Evolutionary conservation across 768 basidiomycete genomes (phyloP).

Genomic region (Erythrobasidium yunnanense): DNA sequence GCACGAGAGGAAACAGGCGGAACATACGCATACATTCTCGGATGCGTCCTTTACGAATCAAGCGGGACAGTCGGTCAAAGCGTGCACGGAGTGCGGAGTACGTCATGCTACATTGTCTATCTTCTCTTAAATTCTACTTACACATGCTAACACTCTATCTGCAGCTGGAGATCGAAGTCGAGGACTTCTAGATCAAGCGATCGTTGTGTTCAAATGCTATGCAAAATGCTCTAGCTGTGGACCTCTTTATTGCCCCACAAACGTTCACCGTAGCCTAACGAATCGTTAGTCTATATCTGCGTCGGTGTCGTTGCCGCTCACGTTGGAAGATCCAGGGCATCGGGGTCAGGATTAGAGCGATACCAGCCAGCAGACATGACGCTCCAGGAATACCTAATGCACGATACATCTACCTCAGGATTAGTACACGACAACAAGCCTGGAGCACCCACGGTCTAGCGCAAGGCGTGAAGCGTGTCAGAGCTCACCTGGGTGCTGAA

Average conservation of each 20-base stretch:
- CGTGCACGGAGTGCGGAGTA: constrained; percentile 83
- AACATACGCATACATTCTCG: constrained; percentile 78
- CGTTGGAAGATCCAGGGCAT: constrained; percentile 30
- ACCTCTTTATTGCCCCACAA: not conserved
- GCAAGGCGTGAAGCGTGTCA: not conserved
- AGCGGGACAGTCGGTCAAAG: constrained; percentile 52
- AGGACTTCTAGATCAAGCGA: constrained; percentile 2
- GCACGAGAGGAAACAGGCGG: constrained; percentile 73
- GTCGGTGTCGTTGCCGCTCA: not conserved
- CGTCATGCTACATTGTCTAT: constrained; percentile 47
- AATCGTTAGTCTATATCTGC: not conserved
- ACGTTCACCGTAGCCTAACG: not conserved
- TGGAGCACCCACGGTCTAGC: too few relatives aligned
- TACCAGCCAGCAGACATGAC: constrained; percentile 29
- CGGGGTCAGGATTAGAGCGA: constrained; percentile 24
- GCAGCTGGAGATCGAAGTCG: constrained; percentile 25
- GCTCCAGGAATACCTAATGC: constrained; percentile 28
- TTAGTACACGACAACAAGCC: too few relatives aligned
- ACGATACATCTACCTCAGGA: constrained; percentile 29
- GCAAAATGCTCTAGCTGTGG: not conserved
- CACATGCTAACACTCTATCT: too few relatives aligned
- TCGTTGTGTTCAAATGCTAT: not conserved
- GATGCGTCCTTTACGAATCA: constrained; percentile 47
- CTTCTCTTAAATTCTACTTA: too few relatives aligned
- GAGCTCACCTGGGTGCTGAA: not conserved